Base-by-base conservation (phyloP, 306 rosid genomes). In the Begonia peltatifolia region DNA sequence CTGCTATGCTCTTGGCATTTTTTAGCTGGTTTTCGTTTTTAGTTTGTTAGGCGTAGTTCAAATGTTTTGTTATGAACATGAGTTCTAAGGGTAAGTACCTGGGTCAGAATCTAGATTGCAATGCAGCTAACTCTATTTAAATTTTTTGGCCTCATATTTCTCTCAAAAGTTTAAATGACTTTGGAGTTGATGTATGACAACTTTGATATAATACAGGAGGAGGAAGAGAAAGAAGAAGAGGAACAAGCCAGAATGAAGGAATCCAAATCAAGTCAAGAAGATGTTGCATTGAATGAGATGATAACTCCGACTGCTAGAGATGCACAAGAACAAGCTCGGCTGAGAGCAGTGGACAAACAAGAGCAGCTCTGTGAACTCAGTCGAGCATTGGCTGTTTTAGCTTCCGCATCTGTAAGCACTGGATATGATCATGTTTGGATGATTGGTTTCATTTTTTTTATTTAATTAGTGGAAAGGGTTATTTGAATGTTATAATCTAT, bases 321-420 rank as follows among this genome's bases (percentile, higher is more conserved):
- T 64, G 93, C 92, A 57, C 79, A 72, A 14, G 77, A 77, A 57
- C 95, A 75, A 66, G 95, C 79, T 15, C 74, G 69, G 78, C 72
- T 60, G 56, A 78, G 79, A 68, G 57, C 87, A 54, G 11, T 68
- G 41, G 97, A 90, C 72, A 80, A 83, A 73, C 80, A 85, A 68
- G 97, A 83, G 68, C 89, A 90, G 63, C 76, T 90, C 15, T 85
- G 94, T 38, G 94, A 90, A 70, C 59, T 90, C 65, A 90, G 97
- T 64, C 87, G 87, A 42, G 97, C 97, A 23, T 71, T 90, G 74
- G 94, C 97, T 63, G 87, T 90, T 71, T 78, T 90, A 72, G 85
- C 97, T 65, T 85, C 97, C 54, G 95, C 95, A 23, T 90, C 97
- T 76, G 97, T 90, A 80, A 90, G 89, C 55, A 70, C 49, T 54